Conservation (phyloP, 805 yeast species). For the Starmerella vaccinii region DNA sequence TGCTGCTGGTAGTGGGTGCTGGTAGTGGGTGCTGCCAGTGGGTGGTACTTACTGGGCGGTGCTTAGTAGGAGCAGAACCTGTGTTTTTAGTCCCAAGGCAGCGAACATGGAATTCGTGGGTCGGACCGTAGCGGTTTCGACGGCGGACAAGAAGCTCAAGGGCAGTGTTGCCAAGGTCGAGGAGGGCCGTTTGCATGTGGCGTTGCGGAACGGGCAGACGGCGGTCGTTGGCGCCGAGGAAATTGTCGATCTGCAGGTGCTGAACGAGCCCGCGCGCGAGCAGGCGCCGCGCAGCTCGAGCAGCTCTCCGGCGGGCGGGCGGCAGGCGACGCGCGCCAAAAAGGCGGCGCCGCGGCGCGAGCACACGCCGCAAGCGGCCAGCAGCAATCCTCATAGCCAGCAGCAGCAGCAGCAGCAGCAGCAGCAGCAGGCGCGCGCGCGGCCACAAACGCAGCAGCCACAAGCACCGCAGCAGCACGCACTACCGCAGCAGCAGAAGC, state of each 20-base stretch:
- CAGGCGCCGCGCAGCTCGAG: no score
- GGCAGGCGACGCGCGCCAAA: background rate
- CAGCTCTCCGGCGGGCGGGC: background rate
- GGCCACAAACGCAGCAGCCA: background rate
- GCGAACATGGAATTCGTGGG: constrained; percentile 1
- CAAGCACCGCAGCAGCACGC: background rate
- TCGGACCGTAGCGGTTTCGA: constrained; percentile 5
- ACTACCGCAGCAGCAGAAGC: background rate
- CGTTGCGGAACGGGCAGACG: background rate
- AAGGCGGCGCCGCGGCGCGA: background rate
- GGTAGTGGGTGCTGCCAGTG: no score
- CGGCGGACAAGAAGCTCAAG: background rate
- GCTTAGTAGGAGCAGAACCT: background rate
- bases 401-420: background rate
- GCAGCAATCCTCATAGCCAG: background rate
- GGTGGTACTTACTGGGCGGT: no score
- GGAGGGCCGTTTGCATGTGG: constrained; percentile 3
- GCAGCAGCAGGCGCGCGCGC: background rate
- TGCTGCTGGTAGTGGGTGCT: no score
- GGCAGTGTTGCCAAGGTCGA: constrained; percentile 3
- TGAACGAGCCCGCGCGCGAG: background rate
- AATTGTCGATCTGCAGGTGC: constrained; percentile 4
- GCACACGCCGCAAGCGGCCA: background rate
- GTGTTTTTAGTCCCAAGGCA: background rate
- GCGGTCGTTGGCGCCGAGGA: background rate